Evolutionary conservation across 306 rosid genomes (phyloP).

Genomic region (Rosa rugosa): DNA sequence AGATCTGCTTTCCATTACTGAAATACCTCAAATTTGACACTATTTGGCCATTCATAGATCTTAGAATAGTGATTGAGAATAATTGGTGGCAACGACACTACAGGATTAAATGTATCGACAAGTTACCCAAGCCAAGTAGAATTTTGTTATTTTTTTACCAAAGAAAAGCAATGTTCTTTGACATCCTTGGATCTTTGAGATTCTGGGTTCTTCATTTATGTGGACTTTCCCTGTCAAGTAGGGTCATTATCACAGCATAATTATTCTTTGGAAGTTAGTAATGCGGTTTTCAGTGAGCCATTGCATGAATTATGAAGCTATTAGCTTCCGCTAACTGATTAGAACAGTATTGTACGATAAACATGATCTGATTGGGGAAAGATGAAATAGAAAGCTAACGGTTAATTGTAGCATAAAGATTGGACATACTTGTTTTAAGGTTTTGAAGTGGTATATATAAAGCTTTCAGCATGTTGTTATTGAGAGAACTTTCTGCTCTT

Average conservation of each 20-base stretch:
- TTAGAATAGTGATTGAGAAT: neutral
- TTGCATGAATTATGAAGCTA: neutral
- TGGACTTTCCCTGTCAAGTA: neutral
- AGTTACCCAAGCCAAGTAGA: neutral
- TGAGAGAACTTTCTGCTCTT: neutral
- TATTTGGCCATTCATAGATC: neutral
- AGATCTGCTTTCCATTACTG: constrained; percentile 1
- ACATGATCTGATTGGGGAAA: neutral
- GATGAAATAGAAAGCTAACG: neutral
- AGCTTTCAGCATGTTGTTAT: neutral
- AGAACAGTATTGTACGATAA: neutral
- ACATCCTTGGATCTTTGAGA: neutral
- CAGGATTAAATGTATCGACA: neutral
- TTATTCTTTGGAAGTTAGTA: neutral
- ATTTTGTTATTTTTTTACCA: neutral
- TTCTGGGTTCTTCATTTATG: neutral
- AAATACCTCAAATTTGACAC: neutral
- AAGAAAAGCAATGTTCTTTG: neutral
- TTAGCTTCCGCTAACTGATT: neutral
- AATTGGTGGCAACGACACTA: neutral
- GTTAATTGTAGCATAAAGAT: neutral
- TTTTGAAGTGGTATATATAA: neutral
- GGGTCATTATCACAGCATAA: neutral
- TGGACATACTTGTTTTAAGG: neutral
- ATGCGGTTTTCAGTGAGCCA: neutral